phyloP scores from a whole-genome alignment of 1,284 basidiomycete species.

The Malassezia nana region DNA sequence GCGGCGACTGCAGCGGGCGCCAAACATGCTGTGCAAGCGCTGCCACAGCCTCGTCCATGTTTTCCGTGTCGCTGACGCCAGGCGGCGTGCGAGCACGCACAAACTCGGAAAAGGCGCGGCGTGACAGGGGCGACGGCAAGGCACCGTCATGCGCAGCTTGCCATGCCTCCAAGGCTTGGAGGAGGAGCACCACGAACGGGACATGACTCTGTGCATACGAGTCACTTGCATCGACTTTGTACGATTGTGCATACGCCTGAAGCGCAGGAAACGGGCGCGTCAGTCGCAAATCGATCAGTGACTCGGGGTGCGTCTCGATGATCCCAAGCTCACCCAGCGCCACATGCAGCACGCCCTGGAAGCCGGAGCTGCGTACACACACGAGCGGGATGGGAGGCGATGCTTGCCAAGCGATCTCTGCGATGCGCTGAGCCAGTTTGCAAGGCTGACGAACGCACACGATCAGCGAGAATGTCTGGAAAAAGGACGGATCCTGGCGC shows the following conservation, averaged over 20 bases:
- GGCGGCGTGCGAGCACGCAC: conserved; percentile 56
- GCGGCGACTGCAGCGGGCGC: conserved; percentile 31
- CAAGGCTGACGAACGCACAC: conserved; percentile 58
- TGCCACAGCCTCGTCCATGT: conserved; percentile 60
- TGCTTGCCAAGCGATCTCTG: conserved; percentile 29
- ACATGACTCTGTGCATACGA: conserved; percentile 37
- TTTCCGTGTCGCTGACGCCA: conserved; percentile 76
- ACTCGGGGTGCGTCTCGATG: conserved; percentile 84
- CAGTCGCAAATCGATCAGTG: conserved; percentile 58
- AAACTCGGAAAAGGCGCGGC: conserved; percentile 64
- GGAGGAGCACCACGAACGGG: conserved; percentile 46
- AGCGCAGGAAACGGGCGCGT: conserved; percentile 70
- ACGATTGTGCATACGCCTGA: conserved; percentile 21
- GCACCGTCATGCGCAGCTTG: conserved; percentile 50
- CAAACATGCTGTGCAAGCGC: conserved; percentile 40
- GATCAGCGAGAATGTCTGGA: conserved; percentile 63
- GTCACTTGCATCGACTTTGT: conserved; percentile 28
- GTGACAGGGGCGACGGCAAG: conserved; percentile 60
- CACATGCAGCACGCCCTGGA: conserved; percentile 34
- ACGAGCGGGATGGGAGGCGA: conserved; percentile 34
- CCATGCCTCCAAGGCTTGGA: conserved; percentile 73
- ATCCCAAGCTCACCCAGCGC: conserved; percentile 50
- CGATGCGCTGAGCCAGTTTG: conserved; percentile 23
- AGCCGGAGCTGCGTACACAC: conserved; percentile 27
- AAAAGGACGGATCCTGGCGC: conserved; percentile 53